Evolutionary conservation across 768 basidiomycete species (phyloP).

Genomic region (Fomitopsis serialis): DNA sequence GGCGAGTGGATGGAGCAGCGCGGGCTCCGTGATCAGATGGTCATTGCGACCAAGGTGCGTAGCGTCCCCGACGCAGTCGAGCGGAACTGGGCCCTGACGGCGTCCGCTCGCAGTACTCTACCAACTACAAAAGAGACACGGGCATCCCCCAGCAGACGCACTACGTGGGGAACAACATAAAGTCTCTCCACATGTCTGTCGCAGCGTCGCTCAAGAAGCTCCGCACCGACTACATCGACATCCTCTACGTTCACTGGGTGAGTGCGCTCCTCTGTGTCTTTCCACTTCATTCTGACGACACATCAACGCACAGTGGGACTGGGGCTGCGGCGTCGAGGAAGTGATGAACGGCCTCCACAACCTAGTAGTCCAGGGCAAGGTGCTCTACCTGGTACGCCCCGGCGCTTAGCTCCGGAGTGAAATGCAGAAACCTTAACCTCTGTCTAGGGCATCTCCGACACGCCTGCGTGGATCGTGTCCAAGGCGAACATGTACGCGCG

Average conservation of each 20-base stretch:
- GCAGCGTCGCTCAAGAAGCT: slow-evolving; percentile 36
- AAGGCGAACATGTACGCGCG: slow-evolving; percentile 35
- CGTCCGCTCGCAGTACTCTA: neutral
- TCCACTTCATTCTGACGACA: too few relatives aligned
- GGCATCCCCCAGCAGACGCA: slow-evolving; percentile 14
- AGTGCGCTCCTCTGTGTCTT: neutral
- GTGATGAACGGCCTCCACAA: slow-evolving; percentile 46
- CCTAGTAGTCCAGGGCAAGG: slow-evolving; percentile 46
- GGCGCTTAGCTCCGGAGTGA: neutral
- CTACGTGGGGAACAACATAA: slow-evolving; percentile 35
- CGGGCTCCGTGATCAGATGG: slow-evolving; percentile 29
- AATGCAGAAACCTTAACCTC: neutral
- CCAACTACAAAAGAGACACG: slow-evolving; percentile 2
- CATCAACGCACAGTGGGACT: too few relatives aligned
- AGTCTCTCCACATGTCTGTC: slow-evolving; percentile 30
- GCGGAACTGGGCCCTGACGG: neutral
- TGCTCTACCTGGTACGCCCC: slow-evolving; percentile 22
- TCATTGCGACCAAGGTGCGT: slow-evolving; percentile 20
- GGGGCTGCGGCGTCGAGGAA: slow-evolving; percentile 43
- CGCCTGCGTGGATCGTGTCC: slow-evolving; percentile 30
- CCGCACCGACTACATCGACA: slow-evolving; percentile 38
- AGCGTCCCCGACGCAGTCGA: too few relatives aligned
- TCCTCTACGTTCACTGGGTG: slow-evolving; percentile 38
- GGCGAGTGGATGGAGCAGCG: slow-evolving; percentile 34
- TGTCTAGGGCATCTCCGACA: slow-evolving; percentile 17